Conservation (phyloP, 352 stramenopile species). For the Globisporangium echinulatum region DNA sequence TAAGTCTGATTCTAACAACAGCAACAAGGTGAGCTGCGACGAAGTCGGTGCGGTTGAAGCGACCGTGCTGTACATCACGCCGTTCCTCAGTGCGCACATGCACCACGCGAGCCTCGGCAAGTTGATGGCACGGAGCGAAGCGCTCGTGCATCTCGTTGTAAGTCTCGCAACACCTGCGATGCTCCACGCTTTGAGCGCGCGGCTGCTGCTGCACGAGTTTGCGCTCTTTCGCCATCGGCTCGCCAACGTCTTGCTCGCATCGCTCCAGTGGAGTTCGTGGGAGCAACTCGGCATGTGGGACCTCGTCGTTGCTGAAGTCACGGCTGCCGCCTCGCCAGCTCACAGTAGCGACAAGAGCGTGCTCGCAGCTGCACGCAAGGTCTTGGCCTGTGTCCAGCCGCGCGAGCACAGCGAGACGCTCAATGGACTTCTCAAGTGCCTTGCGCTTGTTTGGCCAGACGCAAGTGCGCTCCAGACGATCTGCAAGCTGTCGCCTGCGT, state of each 20-base stretch:
- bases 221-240: constrained; percentile 63
- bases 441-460: constrained; percentile 67
- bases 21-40: constrained; percentile 18
- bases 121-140: constrained; percentile 52
- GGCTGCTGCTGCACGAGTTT: constrained; percentile 73
- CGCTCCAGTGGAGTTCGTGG: constrained; percentile 78
- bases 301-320: constrained; percentile 58
- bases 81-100: constrained; percentile 67
- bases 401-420: constrained; percentile 67
- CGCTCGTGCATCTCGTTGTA: constrained; percentile 60
- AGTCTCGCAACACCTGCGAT: constrained; percentile 53
- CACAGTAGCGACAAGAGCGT: constrained; percentile 30
- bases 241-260: constrained; percentile 65
- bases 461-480: constrained; percentile 61
- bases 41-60: constrained; percentile 65
- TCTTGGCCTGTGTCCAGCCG: constrained; percentile 67
- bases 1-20: background rate
- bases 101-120: constrained; percentile 57
- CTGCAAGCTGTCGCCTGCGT: constrained; percentile 59
- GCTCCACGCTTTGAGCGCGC: constrained; percentile 48
- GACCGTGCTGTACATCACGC: constrained; percentile 45
- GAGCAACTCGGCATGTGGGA: constrained; percentile 81
- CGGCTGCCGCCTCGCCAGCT: constrained; percentile 5
- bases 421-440: constrained; percentile 67
- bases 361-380: constrained; percentile 68